Evolutionary conservation across 352 stramenopile species (phyloP).

Genomic region (Chrysophaeum taylorii): DNA sequence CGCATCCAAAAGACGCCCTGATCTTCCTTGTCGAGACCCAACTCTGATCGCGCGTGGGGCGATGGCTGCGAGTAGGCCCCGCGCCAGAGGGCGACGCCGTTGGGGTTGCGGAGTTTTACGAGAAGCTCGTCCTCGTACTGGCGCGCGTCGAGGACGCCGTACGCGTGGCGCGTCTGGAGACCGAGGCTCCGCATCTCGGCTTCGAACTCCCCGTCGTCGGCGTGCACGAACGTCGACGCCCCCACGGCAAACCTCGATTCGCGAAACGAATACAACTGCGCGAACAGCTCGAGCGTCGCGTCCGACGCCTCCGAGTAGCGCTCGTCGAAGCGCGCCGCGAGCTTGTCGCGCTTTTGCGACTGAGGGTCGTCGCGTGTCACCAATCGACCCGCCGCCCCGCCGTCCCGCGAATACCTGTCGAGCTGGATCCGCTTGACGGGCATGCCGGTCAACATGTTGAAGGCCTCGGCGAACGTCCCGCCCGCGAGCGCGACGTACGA

Average conservation of each 20-base stretch:
- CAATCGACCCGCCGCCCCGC: background rate
- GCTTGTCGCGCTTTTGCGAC: background rate
- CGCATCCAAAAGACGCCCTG: constrained; percentile 8
- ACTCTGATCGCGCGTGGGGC: background rate
- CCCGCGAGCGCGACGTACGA: constrained; percentile 46
- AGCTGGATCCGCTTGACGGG: constrained; percentile 53
- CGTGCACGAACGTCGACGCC: constrained; percentile 7
- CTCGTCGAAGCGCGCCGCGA: background rate
- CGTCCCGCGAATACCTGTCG: background rate
- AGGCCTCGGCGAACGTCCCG: constrained; percentile 51
- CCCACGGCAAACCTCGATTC: constrained; percentile 2
- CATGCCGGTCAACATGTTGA: constrained; percentile 56
- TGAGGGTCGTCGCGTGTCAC: too few relatives aligned
- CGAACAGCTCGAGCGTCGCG: constrained; percentile 6
- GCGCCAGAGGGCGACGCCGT: constrained; percentile 43
- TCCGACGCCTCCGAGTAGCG: background rate
- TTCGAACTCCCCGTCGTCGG: background rate
- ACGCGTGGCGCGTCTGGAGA: constrained; percentile 68
- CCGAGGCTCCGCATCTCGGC: constrained; percentile 1
- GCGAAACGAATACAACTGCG: background rate
- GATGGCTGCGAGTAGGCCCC: background rate
- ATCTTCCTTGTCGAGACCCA: constrained; percentile 3
- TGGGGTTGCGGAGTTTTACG: constrained; percentile 66
- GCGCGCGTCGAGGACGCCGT: constrained; percentile 55
- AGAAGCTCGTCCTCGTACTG: constrained; percentile 42